These are phyloP conservation scores for Backusella macrospora DNA, from an alignment of 192 early-diverging fungal genomes.

Conservation along the genomic window DNA sequence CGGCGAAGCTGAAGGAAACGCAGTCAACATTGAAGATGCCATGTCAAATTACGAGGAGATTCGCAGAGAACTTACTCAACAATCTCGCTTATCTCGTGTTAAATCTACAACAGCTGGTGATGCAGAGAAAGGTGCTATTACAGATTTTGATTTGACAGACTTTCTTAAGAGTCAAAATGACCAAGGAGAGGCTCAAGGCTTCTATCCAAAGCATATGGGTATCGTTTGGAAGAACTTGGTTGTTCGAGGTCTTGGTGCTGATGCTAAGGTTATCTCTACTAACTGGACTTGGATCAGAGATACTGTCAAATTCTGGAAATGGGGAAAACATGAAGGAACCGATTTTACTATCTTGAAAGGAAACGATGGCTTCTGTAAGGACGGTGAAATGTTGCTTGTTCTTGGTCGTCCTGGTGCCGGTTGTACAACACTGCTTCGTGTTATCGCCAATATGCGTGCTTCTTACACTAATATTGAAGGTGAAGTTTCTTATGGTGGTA, in stretches of 20 bases:
- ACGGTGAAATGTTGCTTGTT: constrained; percentile 75
- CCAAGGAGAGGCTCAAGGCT: constrained; percentile 37
- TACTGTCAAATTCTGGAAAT: constrained; percentile 34
- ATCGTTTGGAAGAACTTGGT: constrained; percentile 51
- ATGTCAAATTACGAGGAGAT: constrained; percentile 31
- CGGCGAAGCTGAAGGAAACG: constrained; percentile 39
- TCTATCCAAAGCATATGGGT: constrained; percentile 49
- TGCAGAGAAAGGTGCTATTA: constrained; percentile 25
- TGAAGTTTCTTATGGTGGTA: constrained; percentile 68
- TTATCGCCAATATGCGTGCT: constrained; percentile 57
- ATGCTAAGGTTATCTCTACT: constrained; percentile 42
- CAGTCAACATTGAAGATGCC: constrained; percentile 38
- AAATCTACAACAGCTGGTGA: constrained; percentile 27
- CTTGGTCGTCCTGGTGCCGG: constrained; percentile 75
- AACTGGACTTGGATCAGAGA: constrained; percentile 25
- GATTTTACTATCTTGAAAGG: constrained; percentile 57
- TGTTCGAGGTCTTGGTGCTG: constrained; percentile 45
- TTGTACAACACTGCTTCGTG: constrained; percentile 65
- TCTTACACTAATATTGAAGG: constrained; percentile 56
- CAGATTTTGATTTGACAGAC: constrained; percentile 48
- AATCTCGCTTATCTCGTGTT: constrained; percentile 27
- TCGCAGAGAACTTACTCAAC: constrained; percentile 31
- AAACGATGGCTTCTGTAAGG: constrained; percentile 69
- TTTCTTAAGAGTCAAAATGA: constrained; percentile 37
- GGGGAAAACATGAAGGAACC: constrained; percentile 19